Base-by-base conservation (phyloP, 805 yeast genomes). In the Clavispora carvajalis region DNA sequence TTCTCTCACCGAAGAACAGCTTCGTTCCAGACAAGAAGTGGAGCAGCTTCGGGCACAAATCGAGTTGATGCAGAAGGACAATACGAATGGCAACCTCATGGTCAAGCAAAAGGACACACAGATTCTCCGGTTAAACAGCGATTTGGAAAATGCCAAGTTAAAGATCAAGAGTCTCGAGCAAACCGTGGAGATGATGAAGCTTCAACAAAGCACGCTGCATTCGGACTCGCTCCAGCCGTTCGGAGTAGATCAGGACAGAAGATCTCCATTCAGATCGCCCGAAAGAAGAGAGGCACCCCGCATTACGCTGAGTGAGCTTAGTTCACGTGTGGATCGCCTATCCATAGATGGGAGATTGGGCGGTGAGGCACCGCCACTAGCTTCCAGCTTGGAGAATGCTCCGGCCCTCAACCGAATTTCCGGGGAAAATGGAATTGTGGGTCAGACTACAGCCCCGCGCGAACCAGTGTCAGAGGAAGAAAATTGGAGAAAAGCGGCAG, bases 401-500 rank as follows among this genome's bases (percentile, higher is more conserved):
- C 15, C 39, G 7, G n/a, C 26, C 53, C 57, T 39, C 58, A 60
- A 5, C 55, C 49, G 30, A 48, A 44, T 46, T 7, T 12, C 23
- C n/a, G 16, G 36, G 8, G 57, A 55, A 34, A 37, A 41, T 39
- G 44, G 48, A 13, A 46, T 38, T 31, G 37, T 49, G 23, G 36
- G 37, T 38, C 49, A 44, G 9, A 26, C 55, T 46, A 33, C 37
- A 38, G 7, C 44, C 45, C 41, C 46, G 42, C 33, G 46, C 45
- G 47, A 55, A 2, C 38, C 59, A 23, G 77, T 69, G 42, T 61
- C 63, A 31, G 70, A 71, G 34, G 85, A 77, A 43, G 89, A 82
- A 44, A 80, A 85, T 50, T 89, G 96, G 96, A 78, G 75, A 49
- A 76, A 91, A 36, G 96, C 96, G 0, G 90, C 93, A 0, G 95